Evolutionary conservation across 148 eudicot species (phyloP), one percentile per base, ranked within the genome.

Genomic region (Rhododendron ovatum): DNA sequence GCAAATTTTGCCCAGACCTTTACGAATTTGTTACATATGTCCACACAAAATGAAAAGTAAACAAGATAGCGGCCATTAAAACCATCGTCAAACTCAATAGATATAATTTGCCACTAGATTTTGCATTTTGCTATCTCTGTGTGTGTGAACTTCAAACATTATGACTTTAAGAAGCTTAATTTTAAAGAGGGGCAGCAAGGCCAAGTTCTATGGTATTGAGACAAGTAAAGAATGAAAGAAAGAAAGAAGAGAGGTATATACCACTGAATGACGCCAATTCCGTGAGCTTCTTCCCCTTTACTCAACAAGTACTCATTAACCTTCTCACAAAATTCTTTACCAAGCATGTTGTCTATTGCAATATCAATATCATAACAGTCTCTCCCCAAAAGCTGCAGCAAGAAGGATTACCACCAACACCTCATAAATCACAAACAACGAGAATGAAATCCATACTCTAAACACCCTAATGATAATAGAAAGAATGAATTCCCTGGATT

Each of bases 291-390:
- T 91, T 94, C 96, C 9, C 99, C 99, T 5, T 89, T 86, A 83
- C 89, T 90, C 24, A 88, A 86, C 88, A 95, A 89, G 88, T 97
- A 97, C 81, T 94, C 96, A 11, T 93, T 93, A 83, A 97, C 92
- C 85, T 91, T 97, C 73, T 95, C 99, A 87, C 98, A 95, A 81
- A 97, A 94, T 53, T 94, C 98, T 88, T 88, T 92, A 50, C 99
- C 99, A 90, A 93, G 43, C 96, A 97, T 95, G 91, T 94, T 88
- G 86, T 94, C 98, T 39, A 97, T 92, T 10, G 99, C 99, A 86
- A 97, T 91, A 87, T 96, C 99, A 85, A 96, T 96, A 87, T 96
- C 99, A 86, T 92, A 91, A 88, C 98, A 95, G 41, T 96, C 99
- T 93, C 95, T 95, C 33, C 98, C 98, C 67, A 97, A 87, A 73